Conservation (phyloP, 306 rosid species). For the Quillaja saponaria region DNA sequence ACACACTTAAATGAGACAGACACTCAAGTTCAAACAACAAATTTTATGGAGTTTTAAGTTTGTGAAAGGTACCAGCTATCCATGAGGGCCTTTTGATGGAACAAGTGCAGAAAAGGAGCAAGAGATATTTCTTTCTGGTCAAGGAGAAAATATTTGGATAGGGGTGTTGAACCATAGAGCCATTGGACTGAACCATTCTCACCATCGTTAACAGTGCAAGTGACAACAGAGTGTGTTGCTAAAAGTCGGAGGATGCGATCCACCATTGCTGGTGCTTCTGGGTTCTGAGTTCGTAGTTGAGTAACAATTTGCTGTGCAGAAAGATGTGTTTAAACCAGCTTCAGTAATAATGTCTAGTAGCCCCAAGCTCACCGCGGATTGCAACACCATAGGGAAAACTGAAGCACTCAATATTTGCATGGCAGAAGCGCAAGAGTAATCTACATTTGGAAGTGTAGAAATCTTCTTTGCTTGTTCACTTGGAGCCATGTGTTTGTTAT, state of each 20-base stretch:
- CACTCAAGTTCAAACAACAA: neutral
- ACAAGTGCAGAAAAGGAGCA: conserved; percentile 20
- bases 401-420: conserved; percentile 17
- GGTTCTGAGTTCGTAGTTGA: neutral
- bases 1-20: too few species aligned
- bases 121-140: conserved; percentile 16
- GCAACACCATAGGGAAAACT: conserved; percentile 22
- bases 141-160: conserved; percentile 23
- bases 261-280: neutral
- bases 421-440: too few species aligned
- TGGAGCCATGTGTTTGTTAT: too few species aligned
- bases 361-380: conserved; percentile 21
- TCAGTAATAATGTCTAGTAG: conserved; percentile 20
- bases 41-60: neutral
- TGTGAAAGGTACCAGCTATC: conserved; percentile 32
- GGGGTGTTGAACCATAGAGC: conserved; percentile 20
- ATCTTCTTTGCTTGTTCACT: too few species aligned
- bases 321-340: conserved; percentile 19
- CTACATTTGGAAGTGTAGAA: too few species aligned
- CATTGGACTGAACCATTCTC: too few species aligned
- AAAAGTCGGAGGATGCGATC: neutral
- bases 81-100: conserved; percentile 24
- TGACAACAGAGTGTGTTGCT: neutral
- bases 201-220: neutral
- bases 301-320: conserved; percentile 7